Evolutionary conservation across 768 basidiomycete genomes (phyloP), one percentile per base, ranked within the genome.

Genomic region (Asterophora parasitica): DNA sequence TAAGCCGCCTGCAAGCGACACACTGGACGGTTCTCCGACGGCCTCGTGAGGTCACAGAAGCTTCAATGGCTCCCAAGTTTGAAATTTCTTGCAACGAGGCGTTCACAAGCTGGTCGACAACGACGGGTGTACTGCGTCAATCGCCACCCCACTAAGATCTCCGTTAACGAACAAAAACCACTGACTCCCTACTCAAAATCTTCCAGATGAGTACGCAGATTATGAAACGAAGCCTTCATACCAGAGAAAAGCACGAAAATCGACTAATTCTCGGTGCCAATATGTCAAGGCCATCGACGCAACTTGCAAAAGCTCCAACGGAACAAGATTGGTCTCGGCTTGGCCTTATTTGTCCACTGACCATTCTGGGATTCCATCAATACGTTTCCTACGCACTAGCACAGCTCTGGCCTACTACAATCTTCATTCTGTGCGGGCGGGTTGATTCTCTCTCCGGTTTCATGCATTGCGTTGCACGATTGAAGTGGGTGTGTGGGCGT

Each of bases 121-220:
- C 30, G 20, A 17, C 20, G 23, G 34, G 17, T 23, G 23, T 23
- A 23, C 23, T 23, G 23, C 28, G 33, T 40, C 23, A 35, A 36
- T n/a, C 4, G 15, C 13, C 19, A 45, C 45, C 35, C 55, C 55
- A 56, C 55, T 28, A 31, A 8, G 40, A 53, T 56, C 52, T 56
- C 55, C 55, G 55, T 35, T 39, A 11, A 19, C 28, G 33, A 20
- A 23, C 35, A 9, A 39, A 26, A 42, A 48, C 23, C 27, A 37
- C 20, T 15, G n/a, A 30, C 36, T 38, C 36, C 31, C 37, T 49
- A 7, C 32, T 30, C 31, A 28, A 54, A 40, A 32, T 9, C 41
- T 42, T 34, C 46, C 39, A 15, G 20, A 19, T 19, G 38, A 20
- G 6, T 40, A 41, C 2, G 7, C 2, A 31, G 16, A 31, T 5